Percentiles rank a stretch among this genome's conserved stretches.
Evolutionary conservation across 2,329 filamentous ascomycete species (phyloP).

Genomic region (Alternaria sp.): DNA sequence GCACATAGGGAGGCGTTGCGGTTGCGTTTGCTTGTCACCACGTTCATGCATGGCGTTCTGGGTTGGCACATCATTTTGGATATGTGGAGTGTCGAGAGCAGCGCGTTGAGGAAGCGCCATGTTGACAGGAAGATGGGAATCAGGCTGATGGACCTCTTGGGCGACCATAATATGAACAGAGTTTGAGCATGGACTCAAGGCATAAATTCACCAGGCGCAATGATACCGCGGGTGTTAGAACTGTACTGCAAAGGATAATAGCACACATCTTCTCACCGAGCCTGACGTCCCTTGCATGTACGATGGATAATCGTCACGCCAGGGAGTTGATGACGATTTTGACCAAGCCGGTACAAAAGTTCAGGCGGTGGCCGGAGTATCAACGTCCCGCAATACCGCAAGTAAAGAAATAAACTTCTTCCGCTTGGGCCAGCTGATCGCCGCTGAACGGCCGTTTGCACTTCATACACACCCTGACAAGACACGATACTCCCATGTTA

Average conservation of each 20-base stretch:
- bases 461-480: not conserved
- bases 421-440: not conserved
- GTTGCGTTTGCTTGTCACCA: constrained; percentile 28
- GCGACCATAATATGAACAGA: constrained; percentile 11
- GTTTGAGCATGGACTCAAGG: constrained; percentile 8
- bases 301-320: not conserved
- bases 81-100: constrained; percentile 12
- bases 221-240: constrained; percentile 5
- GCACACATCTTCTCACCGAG: not conserved
- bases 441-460: not conserved
- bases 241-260: constrained; percentile 1
- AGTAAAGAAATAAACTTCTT: not conserved
- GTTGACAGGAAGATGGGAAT: constrained; percentile 5
- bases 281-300: not conserved
- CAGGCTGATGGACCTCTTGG: constrained; percentile 1
- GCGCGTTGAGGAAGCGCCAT: constrained; percentile 4
- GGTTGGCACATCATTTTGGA: constrained; percentile 24
- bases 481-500: not conserved
- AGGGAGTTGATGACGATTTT: not conserved
- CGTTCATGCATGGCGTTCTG: constrained; percentile 39
- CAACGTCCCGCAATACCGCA: not conserved
- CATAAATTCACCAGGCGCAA: constrained; percentile 5
- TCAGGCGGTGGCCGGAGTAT: not conserved
- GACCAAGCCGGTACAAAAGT: not conserved
- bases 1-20: constrained; percentile 36